Evolutionary conservation across 1,284 basidiomycete genomes (phyloP).

Genomic region (Neolentinus lepideus): DNA sequence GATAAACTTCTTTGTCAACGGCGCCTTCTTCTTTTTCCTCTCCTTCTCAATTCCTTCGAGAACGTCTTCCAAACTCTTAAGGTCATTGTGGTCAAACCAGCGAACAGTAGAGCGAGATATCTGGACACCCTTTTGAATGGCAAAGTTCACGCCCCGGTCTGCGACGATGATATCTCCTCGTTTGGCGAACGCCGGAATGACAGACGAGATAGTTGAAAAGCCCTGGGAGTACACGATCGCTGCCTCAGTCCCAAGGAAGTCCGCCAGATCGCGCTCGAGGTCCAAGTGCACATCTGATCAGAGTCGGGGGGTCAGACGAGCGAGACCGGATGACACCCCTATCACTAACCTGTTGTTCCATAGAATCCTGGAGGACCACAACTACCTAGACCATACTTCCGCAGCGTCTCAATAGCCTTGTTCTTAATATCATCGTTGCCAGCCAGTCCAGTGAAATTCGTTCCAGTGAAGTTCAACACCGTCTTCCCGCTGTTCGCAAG

Average conservation of each 20-base stretch:
- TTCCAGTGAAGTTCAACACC: slow-evolving; percentile 83
- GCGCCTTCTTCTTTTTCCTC: slow-evolving; percentile 73
- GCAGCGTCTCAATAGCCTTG: slow-evolving; percentile 79
- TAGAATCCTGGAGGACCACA: slow-evolving; percentile 99
- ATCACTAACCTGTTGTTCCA: slow-evolving; percentile 76
- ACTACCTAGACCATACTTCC: slow-evolving; percentile 90
- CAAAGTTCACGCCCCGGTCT: slow-evolving; percentile 90
- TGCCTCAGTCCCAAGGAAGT: slow-evolving; percentile 85
- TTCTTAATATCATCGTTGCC: slow-evolving; percentile 87
- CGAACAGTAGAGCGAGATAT: slow-evolving; percentile 89
- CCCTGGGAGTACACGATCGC: slow-evolving; percentile 94
- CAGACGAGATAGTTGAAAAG: slow-evolving; percentile 89
- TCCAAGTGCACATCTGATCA: slow-evolving; percentile 83
- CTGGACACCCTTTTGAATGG: slow-evolving; percentile 96
- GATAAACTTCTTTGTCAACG: slow-evolving; percentile 90
- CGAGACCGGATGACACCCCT: background rate
- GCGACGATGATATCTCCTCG: slow-evolving; percentile 98
- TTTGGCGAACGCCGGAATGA: slow-evolving; percentile 97
- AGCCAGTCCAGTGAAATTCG: slow-evolving; percentile 90
- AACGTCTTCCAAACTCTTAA: slow-evolving; percentile 86
- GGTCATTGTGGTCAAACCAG: slow-evolving; percentile 97
- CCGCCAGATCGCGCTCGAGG: slow-evolving; percentile 84
- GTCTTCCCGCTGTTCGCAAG: slow-evolving; percentile 71
- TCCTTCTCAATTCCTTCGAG: slow-evolving; percentile 84
- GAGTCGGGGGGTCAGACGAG: background rate